Conservation (phyloP, 2,329 filamentous ascomycete genomes). For the Diaporthe vaccinii region DNA sequence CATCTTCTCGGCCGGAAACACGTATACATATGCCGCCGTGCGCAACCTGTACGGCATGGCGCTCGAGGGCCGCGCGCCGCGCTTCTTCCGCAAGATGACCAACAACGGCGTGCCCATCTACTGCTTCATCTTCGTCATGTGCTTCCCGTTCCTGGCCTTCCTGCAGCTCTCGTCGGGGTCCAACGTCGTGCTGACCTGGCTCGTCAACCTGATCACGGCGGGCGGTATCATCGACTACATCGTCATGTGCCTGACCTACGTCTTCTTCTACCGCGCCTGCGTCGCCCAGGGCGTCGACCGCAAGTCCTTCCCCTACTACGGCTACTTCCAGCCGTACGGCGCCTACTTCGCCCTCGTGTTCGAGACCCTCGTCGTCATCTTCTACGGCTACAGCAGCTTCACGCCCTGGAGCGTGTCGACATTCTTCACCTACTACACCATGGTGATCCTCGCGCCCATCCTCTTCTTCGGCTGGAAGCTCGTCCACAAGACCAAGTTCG, state of each 20-base stretch:
- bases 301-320: conserved; percentile 67
- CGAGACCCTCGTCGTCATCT: conserved; percentile 59
- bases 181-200: conserved; percentile 55
- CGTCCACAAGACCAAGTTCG: conserved; percentile 69
- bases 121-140: conserved; percentile 66
- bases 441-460: conserved; percentile 66
- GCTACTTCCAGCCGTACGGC: conserved; percentile 71
- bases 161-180: conserved; percentile 38
- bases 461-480: conserved; percentile 75
- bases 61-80: conserved; percentile 40
- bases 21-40: conserved; percentile 41
- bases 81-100: conserved; percentile 69
- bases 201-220: conserved; percentile 69
- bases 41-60: conserved; percentile 41
- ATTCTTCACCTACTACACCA: conserved; percentile 65
- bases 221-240: conserved; percentile 74
- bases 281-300: conserved; percentile 51
- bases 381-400: conserved; percentile 66
- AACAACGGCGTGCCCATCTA: conserved; percentile 73
- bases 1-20: conserved; percentile 42
- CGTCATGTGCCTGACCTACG: conserved; percentile 50
- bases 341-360: conserved; percentile 61
- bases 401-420: conserved; percentile 46
- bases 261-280: conserved; percentile 41
- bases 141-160: conserved; percentile 61